Evolutionary conservation across 768 basidiomycete genomes (phyloP), one percentile per base, ranked within the genome.

Genomic region (Lentinula sp.): DNA sequence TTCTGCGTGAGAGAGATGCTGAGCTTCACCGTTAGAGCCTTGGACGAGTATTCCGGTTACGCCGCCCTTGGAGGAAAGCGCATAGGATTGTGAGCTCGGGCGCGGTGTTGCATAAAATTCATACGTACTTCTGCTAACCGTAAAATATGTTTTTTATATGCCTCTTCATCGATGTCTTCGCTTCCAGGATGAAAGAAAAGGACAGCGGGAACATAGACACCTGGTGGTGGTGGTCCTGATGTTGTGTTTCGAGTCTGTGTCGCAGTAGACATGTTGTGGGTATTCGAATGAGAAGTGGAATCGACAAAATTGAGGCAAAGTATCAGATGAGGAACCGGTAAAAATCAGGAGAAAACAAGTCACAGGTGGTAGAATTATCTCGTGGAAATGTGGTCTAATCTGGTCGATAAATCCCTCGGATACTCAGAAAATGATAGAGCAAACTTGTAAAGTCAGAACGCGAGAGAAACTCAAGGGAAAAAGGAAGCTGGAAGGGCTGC

Each of bases 201-300:
- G 58, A 91, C 85, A 3, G 91, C 85, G 10, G 92, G 92, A 28
- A 90, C 87, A 68, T 91, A 92, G 60, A 86, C 78, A 4, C 91
- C 90, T 37, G 82, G 76, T 2, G 87, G 85, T 13, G 87, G 86
- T 56, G 55, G 42, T 16, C 6, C 18, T 16, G 50, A 16, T 23
- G 32, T 4, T 23, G 16, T 50, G 18, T 12, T 23, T 32, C 16
- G 28, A 35, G 28, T 13, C 0, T 16, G 6, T 9, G n/a, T 48
- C 8, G 6, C 15, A 45, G 43, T 9, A 45, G 43, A 45, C 15
- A 45, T 45, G n/a, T 16, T 41, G 39, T 16, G 15, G 39, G 9
- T 9, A 41, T 45, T 45, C 28, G 43, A 45, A 45, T 7, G 43
- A 15, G 13, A n/a, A n/a, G n/a, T n/a, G n/a, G n/a, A 41, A 12